phyloP scores from a whole-genome alignment of 2,329 filamentous ascomycete genomes.

The Neurospora sp. region DNA sequence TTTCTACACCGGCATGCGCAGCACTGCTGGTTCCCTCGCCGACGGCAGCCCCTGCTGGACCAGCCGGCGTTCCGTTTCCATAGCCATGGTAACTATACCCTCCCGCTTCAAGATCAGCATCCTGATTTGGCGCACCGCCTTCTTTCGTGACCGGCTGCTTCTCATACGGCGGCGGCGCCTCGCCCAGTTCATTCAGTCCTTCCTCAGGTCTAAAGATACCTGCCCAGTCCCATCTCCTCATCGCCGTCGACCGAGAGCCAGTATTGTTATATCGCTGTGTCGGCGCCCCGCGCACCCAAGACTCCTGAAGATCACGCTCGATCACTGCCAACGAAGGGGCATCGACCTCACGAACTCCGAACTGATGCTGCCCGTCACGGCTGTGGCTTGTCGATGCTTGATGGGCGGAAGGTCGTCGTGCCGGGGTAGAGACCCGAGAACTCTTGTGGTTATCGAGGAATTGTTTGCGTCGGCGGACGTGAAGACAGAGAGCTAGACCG shows the following conservation, averaged over 20 bases:
- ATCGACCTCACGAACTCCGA: neutral
- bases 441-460: neutral
- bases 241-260: neutral
- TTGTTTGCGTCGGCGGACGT: slow-evolving; percentile 31
- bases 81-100: neutral
- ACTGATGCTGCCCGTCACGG: neutral
- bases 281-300: slow-evolving; percentile 9
- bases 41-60: neutral
- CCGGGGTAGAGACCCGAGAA: neutral
- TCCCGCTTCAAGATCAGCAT: neutral
- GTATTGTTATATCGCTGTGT: neutral
- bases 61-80: neutral
- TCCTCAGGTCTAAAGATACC: slow-evolving; percentile 29
- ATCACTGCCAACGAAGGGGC: neutral
- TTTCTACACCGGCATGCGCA: neutral
- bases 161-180: slow-evolving; percentile 55
- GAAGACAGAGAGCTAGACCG: slow-evolving; percentile 29
- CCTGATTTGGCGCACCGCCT: neutral
- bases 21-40: neutral
- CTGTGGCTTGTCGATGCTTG: neutral
- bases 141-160: neutral
- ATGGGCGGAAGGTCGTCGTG: slow-evolving; percentile 4
- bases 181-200: slow-evolving; percentile 52
- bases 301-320: slow-evolving; percentile 11
- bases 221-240: slow-evolving; percentile 14